phyloP scores from a whole-genome alignment of 1,139 yeast genomes.

The Debaryomycetaceae sp. region DNA sequence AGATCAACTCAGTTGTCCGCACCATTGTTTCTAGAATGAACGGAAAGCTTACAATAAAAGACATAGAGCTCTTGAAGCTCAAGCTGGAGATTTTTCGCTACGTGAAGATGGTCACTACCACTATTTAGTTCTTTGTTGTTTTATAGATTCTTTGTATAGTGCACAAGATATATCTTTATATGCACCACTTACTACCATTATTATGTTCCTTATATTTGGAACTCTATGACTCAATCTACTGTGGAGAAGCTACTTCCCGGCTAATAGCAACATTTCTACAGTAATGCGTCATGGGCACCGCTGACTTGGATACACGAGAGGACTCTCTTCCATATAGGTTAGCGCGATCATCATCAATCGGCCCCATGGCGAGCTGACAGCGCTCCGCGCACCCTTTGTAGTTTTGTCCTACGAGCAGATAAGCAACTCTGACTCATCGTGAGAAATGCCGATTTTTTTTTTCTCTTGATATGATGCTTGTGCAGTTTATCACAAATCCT shows the following conservation, averaged over 20 bases:
- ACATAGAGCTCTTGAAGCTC: conserved; percentile 36
- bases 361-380: too few species aligned
- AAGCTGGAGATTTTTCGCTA: conserved; percentile 42
- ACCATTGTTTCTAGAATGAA: conserved; percentile 41
- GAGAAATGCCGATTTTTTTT: neutral
- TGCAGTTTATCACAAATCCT: neutral
- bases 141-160: neutral
- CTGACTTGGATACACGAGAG: too few species aligned
- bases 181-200: neutral
- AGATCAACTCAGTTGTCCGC: conserved; percentile 36
- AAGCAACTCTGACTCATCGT: neutral
- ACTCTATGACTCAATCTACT: neutral
- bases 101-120: conserved; percentile 38
- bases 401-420: too few species aligned
- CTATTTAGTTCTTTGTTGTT: neutral
- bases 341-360: too few species aligned
- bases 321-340: too few species aligned
- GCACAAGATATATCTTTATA: neutral
- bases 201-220: neutral
- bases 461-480: neutral
- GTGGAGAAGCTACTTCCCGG: too few species aligned
- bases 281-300: too few species aligned
- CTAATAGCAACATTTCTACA: too few species aligned
- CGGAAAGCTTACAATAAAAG: conserved; percentile 40
- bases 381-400: too few species aligned